phyloP scores from a whole-genome alignment of 179 eudicot species.

The Silene coronaria region DNA sequence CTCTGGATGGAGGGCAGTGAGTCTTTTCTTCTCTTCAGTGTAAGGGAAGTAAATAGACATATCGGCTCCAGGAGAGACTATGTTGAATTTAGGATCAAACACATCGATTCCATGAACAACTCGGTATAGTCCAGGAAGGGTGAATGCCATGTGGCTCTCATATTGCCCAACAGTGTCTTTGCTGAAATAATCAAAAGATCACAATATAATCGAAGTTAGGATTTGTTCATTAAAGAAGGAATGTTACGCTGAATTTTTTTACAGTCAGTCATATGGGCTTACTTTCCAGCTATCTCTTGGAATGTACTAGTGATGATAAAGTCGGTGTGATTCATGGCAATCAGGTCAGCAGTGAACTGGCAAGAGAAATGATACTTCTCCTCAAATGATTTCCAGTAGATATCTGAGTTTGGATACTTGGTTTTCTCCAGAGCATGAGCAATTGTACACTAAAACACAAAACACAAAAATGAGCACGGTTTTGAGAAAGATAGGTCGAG shows the following conservation, averaged over 20 bases:
- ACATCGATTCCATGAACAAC: conserved; percentile 78
- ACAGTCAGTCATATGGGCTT: no score
- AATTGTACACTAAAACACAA: conserved; percentile 43
- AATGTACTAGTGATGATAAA: conserved; percentile 82
- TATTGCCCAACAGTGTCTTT: conserved; percentile 77
- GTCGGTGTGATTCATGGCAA: conserved; percentile 80
- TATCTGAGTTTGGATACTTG: conserved; percentile 77
- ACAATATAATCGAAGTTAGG: no score
- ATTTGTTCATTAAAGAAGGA: no score
- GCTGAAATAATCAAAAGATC: conserved; percentile 33
- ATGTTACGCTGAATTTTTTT: no score
- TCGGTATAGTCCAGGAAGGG: conserved; percentile 74
- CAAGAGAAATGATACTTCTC: conserved; percentile 81
- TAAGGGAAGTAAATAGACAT: conserved; percentile 67
- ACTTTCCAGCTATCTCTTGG: conserved; percentile 98
- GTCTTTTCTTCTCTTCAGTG: conserved; percentile 55
- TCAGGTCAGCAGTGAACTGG: conserved; percentile 79
- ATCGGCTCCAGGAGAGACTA: conserved; percentile 91
- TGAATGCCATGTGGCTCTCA: conserved; percentile 69
- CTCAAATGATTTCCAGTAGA: conserved; percentile 72
- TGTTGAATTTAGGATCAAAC: conserved; percentile 85
- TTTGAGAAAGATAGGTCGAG: neutral
- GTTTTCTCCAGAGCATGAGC: conserved; percentile 93
- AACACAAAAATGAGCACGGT: neutral
- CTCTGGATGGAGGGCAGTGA: conserved; percentile 56